phyloP scores from a whole-genome alignment of 2,329 filamentous ascomycete genomes.

The Exophiala bonariae region DNA sequence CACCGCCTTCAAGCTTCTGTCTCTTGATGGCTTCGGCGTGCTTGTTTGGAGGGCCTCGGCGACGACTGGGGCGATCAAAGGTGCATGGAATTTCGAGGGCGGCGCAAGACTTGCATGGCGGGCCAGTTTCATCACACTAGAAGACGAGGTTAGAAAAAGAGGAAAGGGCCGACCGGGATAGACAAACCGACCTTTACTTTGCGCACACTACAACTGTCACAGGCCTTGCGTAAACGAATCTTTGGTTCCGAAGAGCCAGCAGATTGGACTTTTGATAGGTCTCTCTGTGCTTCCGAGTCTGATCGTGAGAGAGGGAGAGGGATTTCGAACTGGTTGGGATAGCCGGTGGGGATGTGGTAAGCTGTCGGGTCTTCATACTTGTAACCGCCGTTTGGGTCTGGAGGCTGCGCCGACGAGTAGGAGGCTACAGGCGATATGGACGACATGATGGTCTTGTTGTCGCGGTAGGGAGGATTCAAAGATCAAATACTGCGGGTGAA shows the following conservation, averaged over 20 bases:
- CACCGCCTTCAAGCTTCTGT: constrained; percentile 47
- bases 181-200: constrained; percentile 54
- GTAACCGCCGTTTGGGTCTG: constrained; percentile 18
- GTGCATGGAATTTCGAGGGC: constrained; percentile 68
- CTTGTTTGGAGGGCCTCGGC: constrained; percentile 65
- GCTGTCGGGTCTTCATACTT: constrained; percentile 24
- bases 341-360: constrained; percentile 19
- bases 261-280: constrained; percentile 10
- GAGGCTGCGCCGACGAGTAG: constrained; percentile 16
- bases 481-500: constrained; percentile 17
- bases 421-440: constrained; percentile 18
- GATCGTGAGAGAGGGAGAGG: constrained; percentile 12
- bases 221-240: constrained; percentile 51
- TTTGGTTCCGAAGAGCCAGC: constrained; percentile 28
- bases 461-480: background rate
- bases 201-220: constrained; percentile 54
- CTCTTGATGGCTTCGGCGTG: constrained; percentile 68
- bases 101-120: constrained; percentile 65
- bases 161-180: background rate
- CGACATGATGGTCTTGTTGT: constrained; percentile 13
- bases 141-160: constrained; percentile 12
- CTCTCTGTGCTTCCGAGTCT: constrained; percentile 9
- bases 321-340: constrained; percentile 23
- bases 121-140: constrained; percentile 66
- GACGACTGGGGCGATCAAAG: constrained; percentile 62